Percentiles rank a stretch among this genome's conserved stretches.
phyloP scores from a whole-genome alignment of 2,329 filamentous ascomycete genomes.

The Talaromyces pinophilus region DNA sequence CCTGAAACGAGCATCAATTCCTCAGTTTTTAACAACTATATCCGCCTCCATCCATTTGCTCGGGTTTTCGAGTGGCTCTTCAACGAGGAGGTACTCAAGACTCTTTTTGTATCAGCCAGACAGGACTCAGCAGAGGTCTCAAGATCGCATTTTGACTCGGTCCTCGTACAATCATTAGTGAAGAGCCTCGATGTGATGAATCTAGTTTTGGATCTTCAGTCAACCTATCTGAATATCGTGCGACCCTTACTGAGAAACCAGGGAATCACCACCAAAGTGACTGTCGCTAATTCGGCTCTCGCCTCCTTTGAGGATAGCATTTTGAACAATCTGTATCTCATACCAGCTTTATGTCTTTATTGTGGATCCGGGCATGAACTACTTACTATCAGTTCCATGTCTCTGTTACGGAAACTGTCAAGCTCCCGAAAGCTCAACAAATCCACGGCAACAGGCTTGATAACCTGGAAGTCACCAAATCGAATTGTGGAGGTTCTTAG shows the following conservation, averaged over 20 bases:
- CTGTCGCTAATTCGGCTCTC: slow-evolving; percentile 73
- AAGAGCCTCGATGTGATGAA: slow-evolving; percentile 82
- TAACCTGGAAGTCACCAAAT: slow-evolving; percentile 68
- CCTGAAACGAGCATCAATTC: slow-evolving; percentile 75
- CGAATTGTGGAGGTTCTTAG: slow-evolving; percentile 88
- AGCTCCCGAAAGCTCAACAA: slow-evolving; percentile 79
- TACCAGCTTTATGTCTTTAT: slow-evolving; percentile 82
- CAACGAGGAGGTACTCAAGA: slow-evolving; percentile 81
- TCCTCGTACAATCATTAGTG: slow-evolving; percentile 75
- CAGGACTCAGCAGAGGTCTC: slow-evolving; percentile 73
- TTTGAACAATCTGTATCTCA: slow-evolving; percentile 73
- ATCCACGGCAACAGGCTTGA: slow-evolving; percentile 63
- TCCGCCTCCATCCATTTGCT: slow-evolving; percentile 86
- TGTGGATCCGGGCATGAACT: slow-evolving; percentile 81
- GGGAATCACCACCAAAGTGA: slow-evolving; percentile 57
- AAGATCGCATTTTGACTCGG: slow-evolving; percentile 72
- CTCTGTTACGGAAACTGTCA: slow-evolving; percentile 81
- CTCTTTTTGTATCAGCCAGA: slow-evolving; percentile 76
- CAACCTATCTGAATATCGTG: slow-evolving; percentile 88
- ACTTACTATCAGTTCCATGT: slow-evolving; percentile 76
- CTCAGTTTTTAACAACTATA: slow-evolving; percentile 75
- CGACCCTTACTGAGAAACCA: slow-evolving; percentile 73
- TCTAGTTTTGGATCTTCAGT: slow-evolving; percentile 79
- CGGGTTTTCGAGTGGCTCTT: slow-evolving; percentile 98
- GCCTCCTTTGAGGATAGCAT: slow-evolving; percentile 92